These are phyloP conservation scores for Gamarada debralockiae DNA, from an alignment of 495 filamentous ascomycete species.

Conservation along the genomic window DNA sequence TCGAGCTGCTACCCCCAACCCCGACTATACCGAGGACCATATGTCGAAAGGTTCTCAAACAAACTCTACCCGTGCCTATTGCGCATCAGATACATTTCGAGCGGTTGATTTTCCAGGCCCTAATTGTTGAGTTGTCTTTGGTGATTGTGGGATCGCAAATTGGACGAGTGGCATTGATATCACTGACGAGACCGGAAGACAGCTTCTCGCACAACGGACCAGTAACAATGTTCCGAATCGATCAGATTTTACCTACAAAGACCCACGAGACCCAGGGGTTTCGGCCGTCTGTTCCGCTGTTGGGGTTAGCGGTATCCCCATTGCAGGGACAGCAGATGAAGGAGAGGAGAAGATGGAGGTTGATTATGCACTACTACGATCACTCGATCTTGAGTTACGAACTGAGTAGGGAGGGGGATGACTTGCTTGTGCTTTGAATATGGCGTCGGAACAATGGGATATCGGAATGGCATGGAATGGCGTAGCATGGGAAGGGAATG, in stretches of 20 bases:
- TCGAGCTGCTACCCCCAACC: slow-evolving; percentile 52
- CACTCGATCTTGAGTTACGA: slow-evolving; percentile 81
- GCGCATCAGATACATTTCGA: background rate
- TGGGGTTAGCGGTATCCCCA: slow-evolving; percentile 42
- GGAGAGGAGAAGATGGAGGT: slow-evolving; percentile 54
- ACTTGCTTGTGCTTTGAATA: slow-evolving; percentile 23
- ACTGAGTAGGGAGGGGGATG: slow-evolving; percentile 38
- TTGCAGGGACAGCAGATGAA: slow-evolving; percentile 27
- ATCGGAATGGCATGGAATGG: too few relatives aligned
- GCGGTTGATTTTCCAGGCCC: slow-evolving; percentile 32
- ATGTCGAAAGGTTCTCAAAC: slow-evolving; percentile 17
- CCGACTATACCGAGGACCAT: slow-evolving; percentile 17
- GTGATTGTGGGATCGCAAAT: slow-evolving; percentile 68
- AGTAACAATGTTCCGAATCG: slow-evolving; percentile 42
- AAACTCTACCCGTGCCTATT: background rate
- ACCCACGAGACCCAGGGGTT: slow-evolving; percentile 7
- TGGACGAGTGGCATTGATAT: slow-evolving; percentile 72
- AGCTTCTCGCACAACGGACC: background rate
- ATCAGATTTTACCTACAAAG: slow-evolving; percentile 46
- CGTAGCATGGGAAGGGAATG: too few relatives aligned
- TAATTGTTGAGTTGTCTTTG: slow-evolving; percentile 75
- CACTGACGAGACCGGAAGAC: slow-evolving; percentile 49
- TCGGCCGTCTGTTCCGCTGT: slow-evolving; percentile 32
- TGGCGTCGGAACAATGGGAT: background rate
- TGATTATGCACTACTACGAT: slow-evolving; percentile 74